Conservation (phyloP, 495 filamentous ascomycete genomes). For the Podospora pseudopauciseta region DNA sequence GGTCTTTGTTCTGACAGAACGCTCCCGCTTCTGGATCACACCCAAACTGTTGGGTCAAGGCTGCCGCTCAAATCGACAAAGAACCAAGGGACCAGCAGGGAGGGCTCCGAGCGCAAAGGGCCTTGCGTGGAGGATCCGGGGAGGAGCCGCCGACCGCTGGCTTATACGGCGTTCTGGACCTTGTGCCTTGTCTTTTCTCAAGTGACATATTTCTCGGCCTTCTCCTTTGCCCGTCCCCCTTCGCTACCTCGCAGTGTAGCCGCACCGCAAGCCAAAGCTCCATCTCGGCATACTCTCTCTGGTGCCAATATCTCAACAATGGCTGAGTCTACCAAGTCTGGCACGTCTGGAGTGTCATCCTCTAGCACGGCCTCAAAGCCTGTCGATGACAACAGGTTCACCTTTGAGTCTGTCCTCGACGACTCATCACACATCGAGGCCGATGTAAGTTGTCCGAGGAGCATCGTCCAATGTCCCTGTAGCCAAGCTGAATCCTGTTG, state of each 20-base stretch:
- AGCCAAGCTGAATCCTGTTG: background rate
- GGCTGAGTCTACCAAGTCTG: background rate
- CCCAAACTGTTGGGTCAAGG: background rate
- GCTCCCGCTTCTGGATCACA: constrained; percentile 3
- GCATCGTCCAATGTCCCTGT: background rate
- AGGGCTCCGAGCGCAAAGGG: background rate
- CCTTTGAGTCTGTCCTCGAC: constrained; percentile 33
- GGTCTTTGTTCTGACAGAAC: background rate
- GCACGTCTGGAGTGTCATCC: background rate
- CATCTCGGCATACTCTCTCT: background rate
- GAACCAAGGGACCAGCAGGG: background rate
- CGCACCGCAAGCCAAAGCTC: background rate
- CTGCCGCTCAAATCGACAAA: background rate
- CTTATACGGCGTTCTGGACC: background rate
- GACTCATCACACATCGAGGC: constrained; percentile 28
- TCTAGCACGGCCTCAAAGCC: constrained; percentile 8
- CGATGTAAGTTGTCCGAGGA: constrained; percentile 27
- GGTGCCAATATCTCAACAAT: background rate
- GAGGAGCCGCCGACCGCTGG: background rate
- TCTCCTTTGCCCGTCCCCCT: background rate
- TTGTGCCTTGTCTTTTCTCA: background rate
- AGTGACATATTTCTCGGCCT: background rate
- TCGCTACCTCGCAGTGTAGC: background rate
- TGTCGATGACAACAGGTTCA: constrained; percentile 31
- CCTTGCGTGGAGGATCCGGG: background rate